These are phyloP conservation scores for Saraca asoca DNA, from an alignment of 331 rosid genomes.

Conservation along the genomic window DNA sequence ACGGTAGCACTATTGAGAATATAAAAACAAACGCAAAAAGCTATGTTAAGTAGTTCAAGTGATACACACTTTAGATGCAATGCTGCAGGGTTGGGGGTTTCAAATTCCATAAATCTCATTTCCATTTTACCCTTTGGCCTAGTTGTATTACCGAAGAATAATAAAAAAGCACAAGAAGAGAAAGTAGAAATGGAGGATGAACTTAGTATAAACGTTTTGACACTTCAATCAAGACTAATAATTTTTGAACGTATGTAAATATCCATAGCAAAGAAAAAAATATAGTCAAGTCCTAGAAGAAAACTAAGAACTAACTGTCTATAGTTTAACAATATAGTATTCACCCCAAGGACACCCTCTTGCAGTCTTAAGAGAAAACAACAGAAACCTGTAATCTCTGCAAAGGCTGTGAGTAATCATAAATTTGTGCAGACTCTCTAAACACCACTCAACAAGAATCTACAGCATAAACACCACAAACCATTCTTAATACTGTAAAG, in stretches of 20 bases:
- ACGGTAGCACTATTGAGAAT: not conserved
- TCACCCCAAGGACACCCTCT: too few species aligned
- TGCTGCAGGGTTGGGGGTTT: too few species aligned
- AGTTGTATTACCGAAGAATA: too few species aligned
- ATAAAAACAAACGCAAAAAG: too few species aligned
- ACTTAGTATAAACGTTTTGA: not conserved
- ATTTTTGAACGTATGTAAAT: not conserved
- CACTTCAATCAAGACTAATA: not conserved
- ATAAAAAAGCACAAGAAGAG: not conserved
- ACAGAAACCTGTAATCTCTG: conserved; percentile 11
- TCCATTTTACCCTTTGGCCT: too few species aligned
- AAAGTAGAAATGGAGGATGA: not conserved
- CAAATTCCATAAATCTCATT: too few species aligned
- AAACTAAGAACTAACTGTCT: not conserved
- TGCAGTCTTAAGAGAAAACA: too few species aligned
- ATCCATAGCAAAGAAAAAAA: not conserved
- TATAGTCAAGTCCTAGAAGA: not conserved
- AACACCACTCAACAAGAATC: not conserved
- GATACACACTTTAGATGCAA: too few species aligned
- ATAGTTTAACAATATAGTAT: conserved; percentile 11
- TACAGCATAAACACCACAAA: conserved; percentile 16
- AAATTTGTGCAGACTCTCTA: not conserved
- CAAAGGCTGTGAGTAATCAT: not conserved
- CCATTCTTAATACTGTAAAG: conserved; percentile 22
- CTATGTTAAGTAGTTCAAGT: too few species aligned